Base-by-base conservation (phyloP, 2,329 filamentous ascomycete genomes). In the Sporothrix curviconia region DNA sequence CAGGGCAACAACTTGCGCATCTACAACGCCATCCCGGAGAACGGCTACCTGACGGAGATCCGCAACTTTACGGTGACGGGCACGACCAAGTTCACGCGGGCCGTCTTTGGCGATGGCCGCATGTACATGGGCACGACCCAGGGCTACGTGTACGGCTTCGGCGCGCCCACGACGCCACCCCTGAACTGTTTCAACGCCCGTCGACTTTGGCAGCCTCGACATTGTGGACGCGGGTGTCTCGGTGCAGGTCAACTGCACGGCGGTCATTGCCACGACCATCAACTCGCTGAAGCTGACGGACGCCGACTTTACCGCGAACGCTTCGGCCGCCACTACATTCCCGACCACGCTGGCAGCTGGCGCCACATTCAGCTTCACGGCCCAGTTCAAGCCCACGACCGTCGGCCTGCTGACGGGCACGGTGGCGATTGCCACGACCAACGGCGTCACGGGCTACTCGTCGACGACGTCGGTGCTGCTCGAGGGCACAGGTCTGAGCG, bases 11-110 rank as follows among this genome's bases (percentile, higher is more conserved):
- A 78, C 58, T 70, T 90, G 68, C 87, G 90, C 66, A 95, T 97
- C 68, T 95, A 95, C 79, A 96, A 96, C 70, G 86, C 90, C 25
- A 77, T 99, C 9, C 81, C 78, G 0, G 67, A 71, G 5, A 72
- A 76, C 24, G 77, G 76, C 0, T 59, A 66, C 1, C 65, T 84
- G 49, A 76, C 70, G 1, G 68, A 78, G 53, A 72, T 83, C 60
- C 75, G 77, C 32, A 72, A 72, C 1, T 81, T 82, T 61, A 76
- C 76, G 25, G 72, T 82, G 12, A 70, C 74, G 0, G 78, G 77
- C 0, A 73, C 77, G 4, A 78, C 73, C 46, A 84, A 84, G 67
- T 84, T 84, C 61, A 77, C 76, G 3, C 73, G 80, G 2, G 78
- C 81, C 1, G 78, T 81, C 2, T 83, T 84, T 57, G 81, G 81